Evolutionary conservation across 257 asterid genomes (phyloP), one percentile per base, ranked within the genome.

Genomic region (Cinchona pubescens): DNA sequence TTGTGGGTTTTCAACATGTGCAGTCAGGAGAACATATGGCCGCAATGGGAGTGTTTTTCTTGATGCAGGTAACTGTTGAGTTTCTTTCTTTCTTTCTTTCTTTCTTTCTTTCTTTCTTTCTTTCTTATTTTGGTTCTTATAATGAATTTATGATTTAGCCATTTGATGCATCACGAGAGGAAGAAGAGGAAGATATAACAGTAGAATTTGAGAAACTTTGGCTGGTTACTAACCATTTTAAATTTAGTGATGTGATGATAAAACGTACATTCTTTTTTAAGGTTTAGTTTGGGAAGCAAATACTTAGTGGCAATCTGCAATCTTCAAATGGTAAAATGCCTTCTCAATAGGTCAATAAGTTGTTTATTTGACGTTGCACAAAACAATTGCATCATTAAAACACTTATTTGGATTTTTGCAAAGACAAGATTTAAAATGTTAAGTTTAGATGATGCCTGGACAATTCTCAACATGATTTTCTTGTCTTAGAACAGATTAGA

Each of bases 1-100:
- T 95, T 83, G 98, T 95, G 72, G 99, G 99, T 60, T 95, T 95
- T 82, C 99, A 95, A 82, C 99, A 95, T 78, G 99, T 95, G 72
- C 99, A 92, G 83, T 95, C 98, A 38, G 99, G 99, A 73, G 98
- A 95, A 81, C 98, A 95, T 87, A 95, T 92, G 99, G 99, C 98
- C n/a, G 98, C 99, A 53, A 92, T 95, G 98, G 99, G 99, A 63
- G 96, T 92, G 72, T 95, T 95, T 86, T 95, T 95, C 97, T 88
- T 95, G 88, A 82, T 93, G 88, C 98, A 93, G 98, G 97, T 91
- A 85, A 29, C 30, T 43, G 16, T 61, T 77, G 21, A 72, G 35
- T 34, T 48, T 65, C 71, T 37, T 74, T 55, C 30, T 53, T 3
- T 49, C n/a, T n/a, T n/a, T n/a, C n/a, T n/a, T n/a, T n/a, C n/a